These are phyloP conservation scores for Pittosporum tobira DNA, from an alignment of 129 eudicot species.

Conservation along the genomic window DNA sequence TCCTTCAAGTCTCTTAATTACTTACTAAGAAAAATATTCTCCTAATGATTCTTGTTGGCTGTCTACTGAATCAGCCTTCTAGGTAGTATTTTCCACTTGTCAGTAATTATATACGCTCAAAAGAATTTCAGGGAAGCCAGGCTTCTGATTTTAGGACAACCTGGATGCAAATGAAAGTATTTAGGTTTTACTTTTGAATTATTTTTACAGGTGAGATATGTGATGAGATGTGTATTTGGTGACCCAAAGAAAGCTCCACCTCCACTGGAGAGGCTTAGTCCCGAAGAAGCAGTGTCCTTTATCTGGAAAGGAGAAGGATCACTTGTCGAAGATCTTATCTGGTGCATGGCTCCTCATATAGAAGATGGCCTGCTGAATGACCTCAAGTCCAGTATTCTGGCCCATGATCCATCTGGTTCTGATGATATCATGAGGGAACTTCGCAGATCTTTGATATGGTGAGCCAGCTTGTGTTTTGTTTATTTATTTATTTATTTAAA, in stretches of 20 bases:
- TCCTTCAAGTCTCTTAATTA: too few relatives aligned
- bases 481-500: neutral
- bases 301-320: slow-evolving; percentile 97
- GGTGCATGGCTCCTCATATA: slow-evolving; percentile 69
- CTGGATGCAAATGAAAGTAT: neutral
- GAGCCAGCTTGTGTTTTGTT: slow-evolving; percentile 10
- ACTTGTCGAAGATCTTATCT: slow-evolving; percentile 68
- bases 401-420: slow-evolving; percentile 76
- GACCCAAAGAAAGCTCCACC: slow-evolving; percentile 98
- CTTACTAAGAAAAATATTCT: too few relatives aligned
- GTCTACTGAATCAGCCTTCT: neutral
- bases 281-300: slow-evolving; percentile 59
- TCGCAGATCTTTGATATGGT: slow-evolving; percentile 76
- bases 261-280: slow-evolving; percentile 69
- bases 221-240: slow-evolving; percentile 74
- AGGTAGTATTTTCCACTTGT: neutral
- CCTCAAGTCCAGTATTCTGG: slow-evolving; percentile 53
- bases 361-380: slow-evolving; percentile 53
- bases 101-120: neutral
- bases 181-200: neutral
- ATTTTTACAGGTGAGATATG: slow-evolving; percentile 72
- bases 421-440: slow-evolving; percentile 54
- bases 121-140: neutral
- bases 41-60: neutral
- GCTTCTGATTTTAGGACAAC: neutral